Percentiles rank a stretch among this genome's conserved stretches.
phyloP scores from a whole-genome alignment of 768 basidiomycete genomes.

The Naganishia vishniacii region DNA sequence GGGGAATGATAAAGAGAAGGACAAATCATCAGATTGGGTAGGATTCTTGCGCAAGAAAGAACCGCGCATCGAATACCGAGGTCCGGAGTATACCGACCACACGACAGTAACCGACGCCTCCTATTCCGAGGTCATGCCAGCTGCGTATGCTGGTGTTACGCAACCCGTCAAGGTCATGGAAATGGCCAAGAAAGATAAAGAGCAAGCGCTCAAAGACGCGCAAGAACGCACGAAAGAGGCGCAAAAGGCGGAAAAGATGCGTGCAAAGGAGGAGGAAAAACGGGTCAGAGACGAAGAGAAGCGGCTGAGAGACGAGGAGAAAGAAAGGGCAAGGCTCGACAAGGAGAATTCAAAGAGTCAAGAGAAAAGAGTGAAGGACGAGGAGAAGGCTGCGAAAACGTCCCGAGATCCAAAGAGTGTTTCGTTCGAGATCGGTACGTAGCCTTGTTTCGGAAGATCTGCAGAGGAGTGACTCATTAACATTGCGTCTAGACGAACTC shows the following conservation, averaged over 20 bases:
- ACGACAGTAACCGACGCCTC: conserved; percentile 1
- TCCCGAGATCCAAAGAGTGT: conserved; percentile 7
- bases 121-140: conserved; percentile 9
- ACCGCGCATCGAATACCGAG: not conserved
- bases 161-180: conserved; percentile 23
- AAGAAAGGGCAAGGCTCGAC: conserved; percentile 1
- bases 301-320: conserved; percentile 15
- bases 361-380: conserved; percentile 10
- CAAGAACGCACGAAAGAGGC: conserved; percentile 24
- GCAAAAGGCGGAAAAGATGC: conserved; percentile 20
- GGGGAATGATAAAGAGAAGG: not conserved
- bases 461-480: not conserved
- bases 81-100: conserved; percentile 9
- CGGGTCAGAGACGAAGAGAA: conserved; percentile 14
- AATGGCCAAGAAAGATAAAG: conserved; percentile 20
- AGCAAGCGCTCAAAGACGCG: conserved; percentile 14
- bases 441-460: not conserved
- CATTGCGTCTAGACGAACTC: conserved; percentile 14
- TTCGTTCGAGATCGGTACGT: not conserved
- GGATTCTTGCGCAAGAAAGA: conserved; percentile 14
- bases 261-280: conserved; percentile 18
- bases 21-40: conserved; percentile 7
- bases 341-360: not conserved
- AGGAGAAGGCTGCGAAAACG: conserved; percentile 16
- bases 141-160: not conserved